Conservation (phyloP, 2,329 filamentous ascomycete genomes). For the Emmonsiellopsis sp. region DNA sequence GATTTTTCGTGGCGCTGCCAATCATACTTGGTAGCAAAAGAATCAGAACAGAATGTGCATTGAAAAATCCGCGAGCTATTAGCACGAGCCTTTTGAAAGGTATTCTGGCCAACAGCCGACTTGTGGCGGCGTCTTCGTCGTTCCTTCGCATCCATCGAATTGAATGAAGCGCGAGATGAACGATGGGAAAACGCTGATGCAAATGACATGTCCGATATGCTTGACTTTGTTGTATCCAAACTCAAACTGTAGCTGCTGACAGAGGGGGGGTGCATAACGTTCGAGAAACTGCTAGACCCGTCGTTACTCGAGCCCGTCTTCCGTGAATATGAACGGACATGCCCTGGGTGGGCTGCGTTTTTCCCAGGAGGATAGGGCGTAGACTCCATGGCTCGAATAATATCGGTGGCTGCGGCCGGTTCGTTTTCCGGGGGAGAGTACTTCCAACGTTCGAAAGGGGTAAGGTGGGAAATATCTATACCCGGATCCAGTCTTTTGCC, state of each 20-base stretch:
- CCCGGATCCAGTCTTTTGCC: constrained; percentile 44
- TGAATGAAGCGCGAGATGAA: constrained; percentile 45
- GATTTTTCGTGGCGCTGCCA: constrained; percentile 53
- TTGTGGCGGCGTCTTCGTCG: constrained; percentile 47
- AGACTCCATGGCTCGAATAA: constrained; percentile 49
- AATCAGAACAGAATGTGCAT: constrained; percentile 50
- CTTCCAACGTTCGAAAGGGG: constrained; percentile 60
- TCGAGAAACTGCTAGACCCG: constrained; percentile 42
- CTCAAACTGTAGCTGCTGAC: constrained; percentile 45
- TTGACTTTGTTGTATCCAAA: constrained; percentile 41
- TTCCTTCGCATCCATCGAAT: constrained; percentile 50
- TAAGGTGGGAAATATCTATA: constrained; percentile 42
- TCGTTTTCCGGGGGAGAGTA: constrained; percentile 61
- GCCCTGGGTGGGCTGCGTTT: constrained; percentile 20
- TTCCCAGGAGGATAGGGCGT: constrained; percentile 26
- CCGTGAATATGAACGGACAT: constrained; percentile 28
- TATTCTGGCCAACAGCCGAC: constrained; percentile 31
- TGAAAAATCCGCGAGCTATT: constrained; percentile 40
- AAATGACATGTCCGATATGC: constrained; percentile 45
- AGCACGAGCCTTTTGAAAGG: constrained; percentile 30
- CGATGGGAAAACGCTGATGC: constrained; percentile 49
- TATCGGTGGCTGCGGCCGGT: constrained; percentile 55
- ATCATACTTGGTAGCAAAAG: constrained; percentile 49
- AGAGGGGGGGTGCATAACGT: constrained; percentile 43
- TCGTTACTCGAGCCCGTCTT: constrained; percentile 38